phyloP scores from a whole-genome alignment of 257 asterid genomes.

The Leptodermis oblonga region DNA sequence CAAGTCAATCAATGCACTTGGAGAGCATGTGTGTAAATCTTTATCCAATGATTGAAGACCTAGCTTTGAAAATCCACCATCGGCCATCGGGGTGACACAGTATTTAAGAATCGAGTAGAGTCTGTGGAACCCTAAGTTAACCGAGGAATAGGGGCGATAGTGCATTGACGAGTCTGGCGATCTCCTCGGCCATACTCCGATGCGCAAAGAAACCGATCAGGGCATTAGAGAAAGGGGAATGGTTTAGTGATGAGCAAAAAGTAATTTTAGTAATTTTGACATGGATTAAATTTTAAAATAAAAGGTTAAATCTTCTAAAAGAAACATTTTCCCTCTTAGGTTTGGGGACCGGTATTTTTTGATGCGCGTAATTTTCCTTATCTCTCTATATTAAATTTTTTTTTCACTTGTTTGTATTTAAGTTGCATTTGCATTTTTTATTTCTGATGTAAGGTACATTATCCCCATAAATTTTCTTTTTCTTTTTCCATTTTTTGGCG shows the following conservation, averaged over 20 bases:
- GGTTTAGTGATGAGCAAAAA: slow-evolving; percentile 5
- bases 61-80: slow-evolving; percentile 41
- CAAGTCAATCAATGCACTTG: slow-evolving; percentile 39
- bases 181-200: slow-evolving; percentile 84
- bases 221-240: slow-evolving; percentile 25
- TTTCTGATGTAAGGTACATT: too few species aligned
- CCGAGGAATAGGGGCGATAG: slow-evolving; percentile 63
- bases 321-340: too few species aligned
- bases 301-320: too few species aligned
- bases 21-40: slow-evolving; percentile 47
- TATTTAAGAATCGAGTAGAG: slow-evolving; percentile 59
- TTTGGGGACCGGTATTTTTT: too few species aligned
- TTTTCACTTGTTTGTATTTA: too few species aligned
- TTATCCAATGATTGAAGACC: slow-evolving; percentile 80
- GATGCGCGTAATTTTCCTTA: too few species aligned
- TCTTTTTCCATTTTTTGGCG: too few species aligned
- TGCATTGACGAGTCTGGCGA: slow-evolving; percentile 74
- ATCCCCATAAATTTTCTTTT: too few species aligned
- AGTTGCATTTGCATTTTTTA: too few species aligned
- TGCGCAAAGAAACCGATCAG: slow-evolving; percentile 34
- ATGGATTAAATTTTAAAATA: too few species aligned
- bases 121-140: slow-evolving; percentile 54
- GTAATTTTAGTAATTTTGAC: too few species aligned
- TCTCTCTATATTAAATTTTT: too few species aligned
- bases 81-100: slow-evolving; percentile 53